Evolutionary conservation across 2,329 filamentous ascomycete genomes (phyloP).

Genomic region (Pleurostoma richardsiae): DNA sequence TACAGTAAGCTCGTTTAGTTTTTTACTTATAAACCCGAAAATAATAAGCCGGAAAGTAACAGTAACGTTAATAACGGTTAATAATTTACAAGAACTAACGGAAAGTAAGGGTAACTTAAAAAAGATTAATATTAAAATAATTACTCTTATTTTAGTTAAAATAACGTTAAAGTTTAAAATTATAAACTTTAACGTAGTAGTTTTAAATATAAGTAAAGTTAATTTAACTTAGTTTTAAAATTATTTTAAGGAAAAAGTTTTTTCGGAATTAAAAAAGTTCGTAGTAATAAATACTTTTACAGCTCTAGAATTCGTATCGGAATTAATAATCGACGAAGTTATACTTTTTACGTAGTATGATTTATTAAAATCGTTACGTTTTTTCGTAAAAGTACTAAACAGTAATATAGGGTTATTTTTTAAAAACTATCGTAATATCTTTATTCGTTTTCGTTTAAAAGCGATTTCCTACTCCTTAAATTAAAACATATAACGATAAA

Average conservation of each 20-base stretch:
- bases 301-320: neutral
- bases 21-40: neutral
- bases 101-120: neutral
- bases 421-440: neutral
- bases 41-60: neutral
- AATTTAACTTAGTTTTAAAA: neutral
- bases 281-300: neutral
- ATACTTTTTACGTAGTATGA: neutral
- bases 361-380: neutral
- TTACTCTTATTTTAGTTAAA: neutral
- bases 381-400: neutral
- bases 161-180: neutral
- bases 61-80: neutral
- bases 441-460: neutral
- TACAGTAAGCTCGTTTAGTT: neutral
- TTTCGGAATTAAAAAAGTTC: neutral
- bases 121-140: neutral
- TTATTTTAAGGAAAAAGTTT: neutral
- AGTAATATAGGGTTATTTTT: neutral
- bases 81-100: neutral
- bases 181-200: neutral
- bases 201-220: neutral
- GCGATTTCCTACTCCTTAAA: conserved; percentile 1
- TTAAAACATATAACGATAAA: conserved; percentile 2
- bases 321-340: neutral